Base-by-base conservation (phyloP, 805 yeast species). In the Lipomyces orientalis region DNA sequence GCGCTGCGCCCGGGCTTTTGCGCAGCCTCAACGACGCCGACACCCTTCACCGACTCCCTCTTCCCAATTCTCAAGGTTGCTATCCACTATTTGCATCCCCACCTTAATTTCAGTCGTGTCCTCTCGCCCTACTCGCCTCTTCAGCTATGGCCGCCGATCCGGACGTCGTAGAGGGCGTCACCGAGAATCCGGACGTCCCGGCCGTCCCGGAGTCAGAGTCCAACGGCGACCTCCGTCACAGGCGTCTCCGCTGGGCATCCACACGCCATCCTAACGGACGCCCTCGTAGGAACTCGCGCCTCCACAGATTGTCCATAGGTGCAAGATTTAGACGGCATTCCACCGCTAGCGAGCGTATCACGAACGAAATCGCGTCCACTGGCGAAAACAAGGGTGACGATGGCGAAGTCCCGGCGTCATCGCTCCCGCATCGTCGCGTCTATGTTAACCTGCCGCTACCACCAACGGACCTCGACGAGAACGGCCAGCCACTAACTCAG, bases 401-500 rank as follows among this genome's bases (percentile, higher is more conserved):
- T 51, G 67, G 39, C 52, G 70, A 60, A 12, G 68, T 49, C 34
- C 29, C 54, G 29, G 70, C 54, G n/a, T 29, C 51, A 19, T 49
- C 61, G 25, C 69, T 58, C 19, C 73, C 70, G 12, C 71, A 73
- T 22, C 77, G 90, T 61, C 75, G 78, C 34, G 78, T 87, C 35
- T 87, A 77, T 72, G 85, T 84, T 70, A 86, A 87, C 74, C 76
- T 81, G 66, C 81, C 80, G 7, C 76, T 87, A 54, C 89, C 90
- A 1, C 77, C 75, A 5, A 76, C 79, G 25, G 80, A 80, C 78
- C 71, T 73, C 6, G 81, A 83, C 65, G 86, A 83, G 29, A 84
- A 87, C 1, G 88, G 89, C 14, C 83, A 85, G 49, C 90, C 94
- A 1, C 75, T 74, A 22, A 81, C 83, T 0, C 76, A 78, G n/a